Base-by-base conservation (phyloP, 345 rosid species). In the Populus alba region DNA sequence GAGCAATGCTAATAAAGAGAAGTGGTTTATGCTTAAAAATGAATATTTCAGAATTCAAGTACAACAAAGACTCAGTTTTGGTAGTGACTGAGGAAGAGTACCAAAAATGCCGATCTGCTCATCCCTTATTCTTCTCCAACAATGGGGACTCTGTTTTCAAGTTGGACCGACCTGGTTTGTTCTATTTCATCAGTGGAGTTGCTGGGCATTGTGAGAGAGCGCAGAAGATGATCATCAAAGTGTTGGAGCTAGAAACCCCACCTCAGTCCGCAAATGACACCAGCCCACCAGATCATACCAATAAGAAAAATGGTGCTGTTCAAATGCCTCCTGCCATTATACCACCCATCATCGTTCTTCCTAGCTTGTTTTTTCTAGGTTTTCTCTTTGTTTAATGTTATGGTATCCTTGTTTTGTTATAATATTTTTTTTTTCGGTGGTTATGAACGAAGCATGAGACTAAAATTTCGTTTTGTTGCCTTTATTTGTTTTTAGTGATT, bases 221-320 rank as follows among this genome's bases (percentile, higher is more conserved):
- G 69, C 87, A 80, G 83, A 92, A 89, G 84, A 87, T 90, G 92
- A 90, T 90, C 87, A 79, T 90, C 41, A 92, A 92, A 78, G 94
- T 92, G 11, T 75, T 92, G 89, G 89, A 90, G 79, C 49, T 72
- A 0, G 85, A 73, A 38, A 70, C 57, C 76, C 84, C 87, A 15
- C 81, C 84, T 68, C 70, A n/a, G 41, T 5, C 80, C 20, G 68
- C 39, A 29, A 77, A 77, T 41, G 66, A 29, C 47, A 72, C 81
- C 55, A 43, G 37, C 5, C 20, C 71, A 23, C 8, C 73, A 8
- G 84, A 68, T 8, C 59, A 25, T 1, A 45, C 29, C 23, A 18
- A 12, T 17, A 20, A 57, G 3, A 18, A 41, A 27, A 77, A 59
- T 61, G 75, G 29, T 18, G 74, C 80, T 3, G 9, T 27, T 41